Percentiles rank a stretch among this genome's conserved stretches.
phyloP scores from a whole-genome alignment of 2,329 filamentous ascomycete genomes.

The Colletotrichum noveboracense region DNA sequence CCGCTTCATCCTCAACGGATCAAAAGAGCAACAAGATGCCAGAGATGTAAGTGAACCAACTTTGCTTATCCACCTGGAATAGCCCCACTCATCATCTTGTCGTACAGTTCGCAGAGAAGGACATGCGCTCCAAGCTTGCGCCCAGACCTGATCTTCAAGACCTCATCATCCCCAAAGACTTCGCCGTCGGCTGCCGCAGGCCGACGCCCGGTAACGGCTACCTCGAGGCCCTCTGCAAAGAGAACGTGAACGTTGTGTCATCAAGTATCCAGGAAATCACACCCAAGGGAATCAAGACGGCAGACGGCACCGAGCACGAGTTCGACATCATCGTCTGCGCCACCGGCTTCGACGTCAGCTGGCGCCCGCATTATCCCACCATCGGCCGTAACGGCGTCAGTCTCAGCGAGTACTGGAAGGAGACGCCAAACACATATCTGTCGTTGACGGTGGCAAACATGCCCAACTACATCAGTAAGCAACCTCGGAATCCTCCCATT shows the following conservation, averaged over 20 bases:
- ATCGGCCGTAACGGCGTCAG: constrained; percentile 24
- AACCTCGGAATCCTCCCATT: neutral
- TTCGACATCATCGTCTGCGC: constrained; percentile 38
- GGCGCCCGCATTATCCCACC: constrained; percentile 24
- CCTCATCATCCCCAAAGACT: constrained; percentile 44
- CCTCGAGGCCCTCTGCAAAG: constrained; percentile 29
- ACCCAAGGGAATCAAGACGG: constrained; percentile 30
- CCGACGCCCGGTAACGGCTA: constrained; percentile 33
- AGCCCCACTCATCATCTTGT: neutral
- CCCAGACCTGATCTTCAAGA: constrained; percentile 46
- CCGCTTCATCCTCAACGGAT: constrained; percentile 57
- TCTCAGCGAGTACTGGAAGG: constrained; percentile 23
- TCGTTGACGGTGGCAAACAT: constrained; percentile 27
- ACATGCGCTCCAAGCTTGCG: constrained; percentile 47
- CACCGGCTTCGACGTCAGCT: constrained; percentile 35
- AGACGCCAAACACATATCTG: constrained; percentile 27
- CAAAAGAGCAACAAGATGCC: constrained; percentile 45
- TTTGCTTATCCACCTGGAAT: neutral
- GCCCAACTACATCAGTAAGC: constrained; percentile 28
- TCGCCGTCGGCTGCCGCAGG: constrained; percentile 21
- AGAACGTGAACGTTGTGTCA: constrained; percentile 29
- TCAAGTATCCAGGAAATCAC: constrained; percentile 29
- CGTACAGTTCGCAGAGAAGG: constrained; percentile 5
- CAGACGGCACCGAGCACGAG: constrained; percentile 30
- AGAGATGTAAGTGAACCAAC: neutral